These are phyloP conservation scores for Nemania sp. DNA, from an alignment of 2,329 filamentous ascomycete species.

Conservation along the genomic window DNA sequence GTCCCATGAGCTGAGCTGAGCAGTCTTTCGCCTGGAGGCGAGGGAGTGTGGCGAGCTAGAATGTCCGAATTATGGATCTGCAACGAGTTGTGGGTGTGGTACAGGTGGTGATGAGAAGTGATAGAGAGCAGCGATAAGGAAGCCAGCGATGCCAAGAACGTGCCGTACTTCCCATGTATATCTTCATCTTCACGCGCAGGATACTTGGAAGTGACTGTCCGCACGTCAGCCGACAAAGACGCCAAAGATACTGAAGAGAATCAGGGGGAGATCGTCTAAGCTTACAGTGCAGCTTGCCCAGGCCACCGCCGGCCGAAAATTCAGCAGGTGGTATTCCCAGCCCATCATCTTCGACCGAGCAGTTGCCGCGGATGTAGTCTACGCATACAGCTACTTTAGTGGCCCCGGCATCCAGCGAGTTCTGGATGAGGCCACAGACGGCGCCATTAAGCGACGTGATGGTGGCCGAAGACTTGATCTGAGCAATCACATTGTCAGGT, in stretches of 20 bases:
- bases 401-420: slow-evolving; percentile 80
- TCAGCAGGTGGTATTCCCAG: slow-evolving; percentile 73
- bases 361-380: slow-evolving; percentile 76
- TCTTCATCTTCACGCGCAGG: slow-evolving; percentile 45
- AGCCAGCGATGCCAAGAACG: slow-evolving; percentile 76
- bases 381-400: slow-evolving; percentile 69
- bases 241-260: not conserved
- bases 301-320: slow-evolving; percentile 69
- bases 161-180: slow-evolving; percentile 69
- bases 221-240: slow-evolving; percentile 21
- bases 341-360: slow-evolving; percentile 83
- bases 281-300: slow-evolving; percentile 75
- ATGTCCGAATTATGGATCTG: slow-evolving; percentile 70
- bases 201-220: slow-evolving; percentile 77
- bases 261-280: no score
- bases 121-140: slow-evolving; percentile 77
- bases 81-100: slow-evolving; percentile 66
- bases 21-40: slow-evolving; percentile 60
- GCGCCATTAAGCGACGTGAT: slow-evolving; percentile 76
- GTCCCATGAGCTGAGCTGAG: slow-evolving; percentile 69
- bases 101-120: slow-evolving; percentile 66
- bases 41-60: slow-evolving; percentile 66
- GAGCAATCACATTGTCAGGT: slow-evolving; percentile 70
- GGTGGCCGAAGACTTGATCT: slow-evolving; percentile 82
- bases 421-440: slow-evolving; percentile 73